These are phyloP conservation scores for Pseudogymnoascus sp. DNA, from an alignment of 2,329 filamentous ascomycete species.

Conservation along the genomic window DNA sequence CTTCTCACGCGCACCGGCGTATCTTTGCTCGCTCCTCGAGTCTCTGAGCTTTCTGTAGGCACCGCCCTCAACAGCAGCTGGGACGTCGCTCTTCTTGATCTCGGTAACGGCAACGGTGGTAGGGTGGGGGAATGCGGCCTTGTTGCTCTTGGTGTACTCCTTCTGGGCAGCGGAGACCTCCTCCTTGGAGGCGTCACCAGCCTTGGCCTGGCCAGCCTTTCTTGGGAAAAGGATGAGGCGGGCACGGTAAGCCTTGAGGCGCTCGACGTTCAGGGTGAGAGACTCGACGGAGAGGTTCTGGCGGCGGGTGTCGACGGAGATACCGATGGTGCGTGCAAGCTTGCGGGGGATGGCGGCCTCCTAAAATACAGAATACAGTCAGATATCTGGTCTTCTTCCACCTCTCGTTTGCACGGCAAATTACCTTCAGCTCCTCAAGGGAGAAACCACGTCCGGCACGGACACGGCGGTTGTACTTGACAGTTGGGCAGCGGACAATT, in stretches of 20 bases:
- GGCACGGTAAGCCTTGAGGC: conserved; percentile 95
- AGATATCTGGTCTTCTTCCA: conserved; percentile 13
- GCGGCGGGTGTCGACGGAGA: conserved; percentile 92
- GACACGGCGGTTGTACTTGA: conserved; percentile 99
- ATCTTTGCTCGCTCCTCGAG: conserved; percentile 74
- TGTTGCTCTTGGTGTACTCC: conserved; percentile 49
- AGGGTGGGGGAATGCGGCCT: conserved; percentile 64
- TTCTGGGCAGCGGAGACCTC: conserved; percentile 60
- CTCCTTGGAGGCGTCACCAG: conserved; percentile 79
- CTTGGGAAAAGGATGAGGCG: conserved; percentile 97
- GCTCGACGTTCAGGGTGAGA: conserved; percentile 88
- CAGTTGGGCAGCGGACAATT: conserved; percentile 91
- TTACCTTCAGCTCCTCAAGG: conserved; percentile 94
- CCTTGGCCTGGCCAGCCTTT: conserved; percentile 89
- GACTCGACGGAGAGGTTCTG: conserved; percentile 96
- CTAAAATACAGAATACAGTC: conserved; percentile 39
- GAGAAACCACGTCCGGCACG: conserved; percentile 97
- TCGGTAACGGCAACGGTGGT: conserved; percentile 59
- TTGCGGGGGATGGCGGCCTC: conserved; percentile 93
- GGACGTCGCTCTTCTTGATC: conserved; percentile 76
- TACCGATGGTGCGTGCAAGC: conserved; percentile 91
- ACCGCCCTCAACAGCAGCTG: conserved; percentile 68
- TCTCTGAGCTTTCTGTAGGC: conserved; percentile 82
- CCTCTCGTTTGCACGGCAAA: conserved; percentile 8
- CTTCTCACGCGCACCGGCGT: conserved; percentile 85